These are phyloP conservation scores for Phoma sp. DNA, from an alignment of 2,329 filamentous ascomycete genomes.

Conservation along the genomic window DNA sequence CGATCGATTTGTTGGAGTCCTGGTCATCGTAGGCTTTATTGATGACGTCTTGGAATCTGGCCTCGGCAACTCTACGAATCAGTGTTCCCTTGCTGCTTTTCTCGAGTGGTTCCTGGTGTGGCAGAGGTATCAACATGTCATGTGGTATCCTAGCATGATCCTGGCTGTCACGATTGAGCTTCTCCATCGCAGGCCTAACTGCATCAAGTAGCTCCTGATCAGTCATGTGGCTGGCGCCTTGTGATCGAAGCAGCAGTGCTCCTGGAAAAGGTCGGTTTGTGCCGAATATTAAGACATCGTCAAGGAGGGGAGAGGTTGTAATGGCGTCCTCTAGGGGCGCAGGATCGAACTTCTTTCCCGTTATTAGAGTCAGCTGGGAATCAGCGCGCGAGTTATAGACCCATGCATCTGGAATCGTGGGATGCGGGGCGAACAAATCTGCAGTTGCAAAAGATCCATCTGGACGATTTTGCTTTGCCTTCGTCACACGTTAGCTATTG, in stretches of 20 bases:
- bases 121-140: slow-evolving; percentile 59
- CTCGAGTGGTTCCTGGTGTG: slow-evolving; percentile 49
- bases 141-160: slow-evolving; percentile 58
- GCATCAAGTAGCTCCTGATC: slow-evolving; percentile 51
- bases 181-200: slow-evolving; percentile 54
- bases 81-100: slow-evolving; percentile 70
- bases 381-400: slow-evolving; percentile 67
- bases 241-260: slow-evolving; percentile 58
- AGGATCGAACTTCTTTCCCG: slow-evolving; percentile 73
- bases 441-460: slow-evolving; percentile 68
- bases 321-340: slow-evolving; percentile 65
- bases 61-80: slow-evolving; percentile 59
- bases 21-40: slow-evolving; percentile 51
- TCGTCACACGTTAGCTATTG: background rate
- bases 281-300: slow-evolving; percentile 67
- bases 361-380: slow-evolving; percentile 66
- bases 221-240: slow-evolving; percentile 26
- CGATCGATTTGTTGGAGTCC: slow-evolving; percentile 15
- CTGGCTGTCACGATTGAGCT: slow-evolving; percentile 57
- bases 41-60: slow-evolving; percentile 56
- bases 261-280: slow-evolving; percentile 63
- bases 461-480: slow-evolving; percentile 61
- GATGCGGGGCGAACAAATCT: slow-evolving; percentile 66
- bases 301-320: slow-evolving; percentile 52
- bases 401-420: slow-evolving; percentile 61